Evolutionary conservation across 768 basidiomycete genomes (phyloP).

Genomic region (Sistotremastrum suecicum): DNA sequence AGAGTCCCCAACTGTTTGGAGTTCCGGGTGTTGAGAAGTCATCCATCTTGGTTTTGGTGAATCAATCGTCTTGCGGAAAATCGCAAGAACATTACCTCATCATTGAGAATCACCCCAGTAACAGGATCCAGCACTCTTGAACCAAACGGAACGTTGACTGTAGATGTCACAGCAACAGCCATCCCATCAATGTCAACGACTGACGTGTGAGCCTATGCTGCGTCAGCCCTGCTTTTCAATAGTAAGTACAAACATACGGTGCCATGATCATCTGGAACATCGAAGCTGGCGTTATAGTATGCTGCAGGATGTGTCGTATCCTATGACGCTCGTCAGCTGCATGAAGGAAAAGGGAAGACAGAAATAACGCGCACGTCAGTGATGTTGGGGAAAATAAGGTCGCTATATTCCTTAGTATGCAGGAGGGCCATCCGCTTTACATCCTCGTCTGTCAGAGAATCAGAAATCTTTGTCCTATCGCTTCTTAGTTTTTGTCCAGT

Average conservation of each 20-base stretch:
- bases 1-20: constrained; percentile 75
- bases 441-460: constrained; percentile 54
- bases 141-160: constrained; percentile 84
- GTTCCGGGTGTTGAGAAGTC: constrained; percentile 81
- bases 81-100: constrained; percentile 38
- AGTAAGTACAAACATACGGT: constrained; percentile 37
- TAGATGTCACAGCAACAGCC: constrained; percentile 77
- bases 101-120: constrained; percentile 82
- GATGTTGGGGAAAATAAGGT: constrained; percentile 46
- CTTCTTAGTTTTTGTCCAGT: neutral
- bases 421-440: constrained; percentile 46
- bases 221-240: constrained; percentile 2
- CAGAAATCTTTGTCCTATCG: constrained; percentile 66
- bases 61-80: neutral
- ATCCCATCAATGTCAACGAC: constrained; percentile 75
- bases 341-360: neutral
- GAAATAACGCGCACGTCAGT: constrained; percentile 46
- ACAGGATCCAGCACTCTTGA: constrained; percentile 74
- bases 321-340: constrained; percentile 23
- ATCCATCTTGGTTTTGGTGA: constrained; percentile 43
- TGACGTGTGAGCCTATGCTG: constrained; percentile 64
- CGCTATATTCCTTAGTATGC: constrained; percentile 53
- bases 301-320: constrained; percentile 64
- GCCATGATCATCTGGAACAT: constrained; percentile 70
- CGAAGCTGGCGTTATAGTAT: constrained; percentile 78